Conservation (phyloP, 2,329 filamentous ascomycete species). For the Fusarium caatingaense region DNA sequence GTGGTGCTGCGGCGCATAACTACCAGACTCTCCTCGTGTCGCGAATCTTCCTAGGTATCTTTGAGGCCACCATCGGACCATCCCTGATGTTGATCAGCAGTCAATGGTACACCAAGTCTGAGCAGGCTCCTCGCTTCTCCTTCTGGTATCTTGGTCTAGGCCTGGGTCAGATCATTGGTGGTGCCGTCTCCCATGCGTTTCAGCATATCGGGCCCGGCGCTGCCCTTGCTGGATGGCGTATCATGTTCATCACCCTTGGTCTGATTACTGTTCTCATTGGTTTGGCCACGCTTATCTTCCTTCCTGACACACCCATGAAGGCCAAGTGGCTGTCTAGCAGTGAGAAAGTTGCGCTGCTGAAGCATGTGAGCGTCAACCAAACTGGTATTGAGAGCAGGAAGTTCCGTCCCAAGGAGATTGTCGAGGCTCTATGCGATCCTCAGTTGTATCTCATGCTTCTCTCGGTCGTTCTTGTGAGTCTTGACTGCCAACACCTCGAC, state of each 20-base stretch:
- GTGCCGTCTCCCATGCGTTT: slow-evolving; percentile 71
- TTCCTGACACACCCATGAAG: slow-evolving; percentile 60
- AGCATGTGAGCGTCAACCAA: slow-evolving; percentile 67
- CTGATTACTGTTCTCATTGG: slow-evolving; percentile 54
- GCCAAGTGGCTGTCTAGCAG: slow-evolving; percentile 58
- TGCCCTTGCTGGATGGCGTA: slow-evolving; percentile 72
- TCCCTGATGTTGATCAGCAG: slow-evolving; percentile 70
- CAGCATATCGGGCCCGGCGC: slow-evolving; percentile 65
- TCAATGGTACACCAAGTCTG: slow-evolving; percentile 71
- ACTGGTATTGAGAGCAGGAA: slow-evolving; percentile 66
- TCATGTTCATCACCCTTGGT: slow-evolving; percentile 77
- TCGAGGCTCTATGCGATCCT: slow-evolving; percentile 63
- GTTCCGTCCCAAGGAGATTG: slow-evolving; percentile 64
- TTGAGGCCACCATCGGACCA: slow-evolving; percentile 70
- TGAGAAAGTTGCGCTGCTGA: slow-evolving; percentile 62
- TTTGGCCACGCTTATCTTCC: slow-evolving; percentile 48
- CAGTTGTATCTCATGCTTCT: slow-evolving; percentile 64
- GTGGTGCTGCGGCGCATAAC: slow-evolving; percentile 64
- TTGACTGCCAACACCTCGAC: no score
- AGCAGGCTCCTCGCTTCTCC: slow-evolving; percentile 68
- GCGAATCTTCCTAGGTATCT: slow-evolving; percentile 69
- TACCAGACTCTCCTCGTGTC: slow-evolving; percentile 66
- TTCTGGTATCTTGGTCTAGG: slow-evolving; percentile 72
- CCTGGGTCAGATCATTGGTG: slow-evolving; percentile 70
- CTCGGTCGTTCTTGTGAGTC: slow-evolving; percentile 54